Percentiles rank a stretch among this genome's conserved stretches.
phyloP scores from a whole-genome alignment of 2,329 filamentous ascomycete species.

The Alternaria postmessia region DNA sequence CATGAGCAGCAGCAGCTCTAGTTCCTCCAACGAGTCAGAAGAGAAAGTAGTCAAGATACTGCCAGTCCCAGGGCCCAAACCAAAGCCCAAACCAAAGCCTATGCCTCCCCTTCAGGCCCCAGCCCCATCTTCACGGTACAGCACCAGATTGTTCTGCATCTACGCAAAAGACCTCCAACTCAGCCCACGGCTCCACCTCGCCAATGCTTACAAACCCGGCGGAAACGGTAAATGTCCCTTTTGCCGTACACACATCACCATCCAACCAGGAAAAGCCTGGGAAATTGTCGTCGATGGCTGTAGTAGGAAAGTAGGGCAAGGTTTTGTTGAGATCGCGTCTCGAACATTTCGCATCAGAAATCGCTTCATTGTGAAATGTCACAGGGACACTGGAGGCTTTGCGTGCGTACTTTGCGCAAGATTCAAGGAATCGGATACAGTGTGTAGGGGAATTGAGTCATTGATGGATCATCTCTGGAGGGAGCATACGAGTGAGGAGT shows the following conservation, averaged over 20 bases:
- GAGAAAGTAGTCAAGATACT: slow-evolving; percentile 10
- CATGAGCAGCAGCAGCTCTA: slow-evolving; percentile 12
- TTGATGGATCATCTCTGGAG: slow-evolving; percentile 47
- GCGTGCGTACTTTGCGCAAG: slow-evolving; percentile 43
- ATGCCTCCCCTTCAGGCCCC: background rate
- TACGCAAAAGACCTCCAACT: slow-evolving; percentile 44
- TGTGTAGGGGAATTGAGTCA: slow-evolving; percentile 31
- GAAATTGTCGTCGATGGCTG: slow-evolving; percentile 32
- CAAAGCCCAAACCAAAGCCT: slow-evolving; percentile 8
- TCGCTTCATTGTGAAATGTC: slow-evolving; percentile 45
- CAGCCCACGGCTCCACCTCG: slow-evolving; percentile 28
- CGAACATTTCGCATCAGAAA: slow-evolving; percentile 37
- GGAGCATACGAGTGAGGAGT: slow-evolving; percentile 39
- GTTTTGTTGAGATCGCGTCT: slow-evolving; percentile 3
- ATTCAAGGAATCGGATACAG: slow-evolving; percentile 37
- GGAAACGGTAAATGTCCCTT: slow-evolving; percentile 41
- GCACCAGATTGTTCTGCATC: slow-evolving; percentile 38
- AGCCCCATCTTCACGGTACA: background rate
- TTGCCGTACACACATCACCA: slow-evolving; percentile 33
- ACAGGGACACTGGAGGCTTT: slow-evolving; percentile 39
- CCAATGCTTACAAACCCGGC: slow-evolving; percentile 31
- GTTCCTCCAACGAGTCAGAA: slow-evolving; percentile 13
- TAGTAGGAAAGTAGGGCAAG: slow-evolving; percentile 12
- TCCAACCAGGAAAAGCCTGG: slow-evolving; percentile 39
- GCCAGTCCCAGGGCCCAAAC: background rate